A percentile compares a stretch with the other conserved stretches of the same genome.
phyloP scores from a whole-genome alignment of 352 stramenopile species.

The Globisporangium carolinianum region DNA sequence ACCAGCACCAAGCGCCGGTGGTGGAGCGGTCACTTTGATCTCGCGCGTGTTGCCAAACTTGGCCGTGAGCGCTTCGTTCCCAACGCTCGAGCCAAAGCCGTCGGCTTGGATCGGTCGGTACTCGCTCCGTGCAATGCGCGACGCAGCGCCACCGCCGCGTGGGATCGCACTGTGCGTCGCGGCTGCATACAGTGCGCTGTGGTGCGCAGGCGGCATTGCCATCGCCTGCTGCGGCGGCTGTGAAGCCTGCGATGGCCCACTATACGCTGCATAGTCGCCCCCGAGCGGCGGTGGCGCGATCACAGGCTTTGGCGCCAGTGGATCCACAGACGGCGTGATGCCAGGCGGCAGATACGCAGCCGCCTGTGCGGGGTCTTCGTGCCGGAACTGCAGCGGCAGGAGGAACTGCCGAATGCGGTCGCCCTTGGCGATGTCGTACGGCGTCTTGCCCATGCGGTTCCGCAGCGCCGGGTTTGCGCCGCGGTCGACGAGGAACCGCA shows the following conservation, averaged over 20 bases:
- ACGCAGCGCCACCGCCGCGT: slow-evolving; percentile 27
- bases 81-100: slow-evolving; percentile 85
- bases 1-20: slow-evolving; percentile 25
- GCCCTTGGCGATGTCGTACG: slow-evolving; percentile 82
- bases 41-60: slow-evolving; percentile 87
- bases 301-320: slow-evolving; percentile 46
- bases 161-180: slow-evolving; percentile 80
- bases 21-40: slow-evolving; percentile 71
- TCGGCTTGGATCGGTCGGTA: slow-evolving; percentile 85
- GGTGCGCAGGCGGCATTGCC: slow-evolving; percentile 8
- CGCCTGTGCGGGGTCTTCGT: slow-evolving; percentile 68
- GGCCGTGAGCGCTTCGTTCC: slow-evolving; percentile 82
- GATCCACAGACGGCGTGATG: slow-evolving; percentile 70
- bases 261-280: slow-evolving; percentile 32
- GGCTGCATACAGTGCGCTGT: slow-evolving; percentile 68
- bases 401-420: slow-evolving; percentile 83
- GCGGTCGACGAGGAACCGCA: slow-evolving; percentile 64
- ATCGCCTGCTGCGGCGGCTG: slow-evolving; percentile 13
- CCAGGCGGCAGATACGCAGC: slow-evolving; percentile 57
- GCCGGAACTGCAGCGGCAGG: slow-evolving; percentile 81
- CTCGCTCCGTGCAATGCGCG: slow-evolving; percentile 56
- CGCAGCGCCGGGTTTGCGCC: slow-evolving; percentile 73
- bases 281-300: slow-evolving; percentile 60
- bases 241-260: slow-evolving; percentile 2
- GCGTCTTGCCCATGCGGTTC: slow-evolving; percentile 71